Percentiles rank a stretch among this genome's conserved stretches.
These are phyloP conservation scores for Kodamaea sp. DNA, from an alignment of 1,139 yeast genomes.

Conservation along the genomic window DNA sequence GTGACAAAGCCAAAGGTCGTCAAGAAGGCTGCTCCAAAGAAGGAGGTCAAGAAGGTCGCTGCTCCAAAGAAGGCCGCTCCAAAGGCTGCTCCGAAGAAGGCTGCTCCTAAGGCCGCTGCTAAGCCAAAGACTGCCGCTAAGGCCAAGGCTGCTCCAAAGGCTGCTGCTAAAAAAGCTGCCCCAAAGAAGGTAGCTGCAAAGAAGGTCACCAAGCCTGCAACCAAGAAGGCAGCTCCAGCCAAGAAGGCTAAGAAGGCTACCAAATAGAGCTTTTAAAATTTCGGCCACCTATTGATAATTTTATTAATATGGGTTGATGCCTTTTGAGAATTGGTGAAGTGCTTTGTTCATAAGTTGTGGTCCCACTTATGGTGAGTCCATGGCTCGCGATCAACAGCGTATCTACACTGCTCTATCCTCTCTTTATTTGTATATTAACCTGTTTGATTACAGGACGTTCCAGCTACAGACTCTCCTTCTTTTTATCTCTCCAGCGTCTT, in stretches of 20 bases:
- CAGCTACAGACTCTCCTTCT: too few species aligned
- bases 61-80: constrained; percentile 20
- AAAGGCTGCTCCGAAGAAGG: constrained; percentile 18
- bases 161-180: constrained; percentile 4
- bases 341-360: too few species aligned
- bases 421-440: neutral
- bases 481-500: neutral
- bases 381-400: too few species aligned
- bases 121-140: constrained; percentile 10
- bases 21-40: constrained; percentile 7
- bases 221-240: constrained; percentile 24
- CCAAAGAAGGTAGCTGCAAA: constrained; percentile 1
- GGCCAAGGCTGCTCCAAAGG: constrained; percentile 17
- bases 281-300: too few species aligned
- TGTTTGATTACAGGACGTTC: too few species aligned
- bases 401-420: neutral
- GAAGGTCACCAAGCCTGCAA: constrained; percentile 12
- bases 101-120: constrained; percentile 14
- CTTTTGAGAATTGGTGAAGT: too few species aligned
- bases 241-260: constrained; percentile 30
- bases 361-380: too few species aligned
- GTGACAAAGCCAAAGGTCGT: constrained; percentile 20
- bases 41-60: too few species aligned
- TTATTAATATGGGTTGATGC: too few species aligned
- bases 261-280: constrained; percentile 22